Conservation (phyloP, 2,329 filamentous ascomycete species). For the Phymatotrichopsis omnivora region DNA sequence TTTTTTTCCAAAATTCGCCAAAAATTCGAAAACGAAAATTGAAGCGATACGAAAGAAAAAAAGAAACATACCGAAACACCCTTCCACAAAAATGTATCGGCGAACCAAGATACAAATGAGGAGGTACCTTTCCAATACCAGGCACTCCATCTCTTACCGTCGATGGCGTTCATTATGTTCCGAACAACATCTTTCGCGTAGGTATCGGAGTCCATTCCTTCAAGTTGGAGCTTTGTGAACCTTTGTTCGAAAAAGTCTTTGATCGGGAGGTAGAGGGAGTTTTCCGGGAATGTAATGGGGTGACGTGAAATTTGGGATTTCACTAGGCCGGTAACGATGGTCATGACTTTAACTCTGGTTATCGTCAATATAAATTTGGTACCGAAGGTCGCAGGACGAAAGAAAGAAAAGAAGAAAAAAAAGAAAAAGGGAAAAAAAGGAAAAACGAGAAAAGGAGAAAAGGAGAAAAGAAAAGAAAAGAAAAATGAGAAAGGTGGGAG, state of each 20-base stretch:
- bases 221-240: slow-evolving; percentile 11
- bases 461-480: too few species aligned
- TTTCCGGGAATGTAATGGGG: slow-evolving; percentile 11
- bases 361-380: too few species aligned
- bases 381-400: too few species aligned
- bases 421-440: too few species aligned
- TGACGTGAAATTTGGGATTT: slow-evolving; percentile 19
- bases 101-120: slow-evolving; percentile 22
- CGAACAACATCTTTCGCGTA: slow-evolving; percentile 28
- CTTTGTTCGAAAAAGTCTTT: slow-evolving; percentile 22
- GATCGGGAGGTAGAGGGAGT: slow-evolving; percentile 28
- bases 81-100: slow-evolving; percentile 29
- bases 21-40: too few species aligned
- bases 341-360: too few species aligned
- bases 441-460: too few species aligned
- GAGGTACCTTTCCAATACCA: slow-evolving; percentile 29
- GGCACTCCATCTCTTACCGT: slow-evolving; percentile 17
- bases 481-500: too few species aligned
- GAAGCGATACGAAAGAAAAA: too few species aligned
- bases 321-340: slow-evolving; percentile 28
- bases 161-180: slow-evolving; percentile 22
- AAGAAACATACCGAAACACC: slow-evolving; percentile 26
- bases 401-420: too few species aligned
- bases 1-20: too few species aligned
- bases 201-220: slow-evolving; percentile 22